phyloP scores from a whole-genome alignment of 2,329 filamentous ascomycete species.

The Epichloe brachyelytri region DNA sequence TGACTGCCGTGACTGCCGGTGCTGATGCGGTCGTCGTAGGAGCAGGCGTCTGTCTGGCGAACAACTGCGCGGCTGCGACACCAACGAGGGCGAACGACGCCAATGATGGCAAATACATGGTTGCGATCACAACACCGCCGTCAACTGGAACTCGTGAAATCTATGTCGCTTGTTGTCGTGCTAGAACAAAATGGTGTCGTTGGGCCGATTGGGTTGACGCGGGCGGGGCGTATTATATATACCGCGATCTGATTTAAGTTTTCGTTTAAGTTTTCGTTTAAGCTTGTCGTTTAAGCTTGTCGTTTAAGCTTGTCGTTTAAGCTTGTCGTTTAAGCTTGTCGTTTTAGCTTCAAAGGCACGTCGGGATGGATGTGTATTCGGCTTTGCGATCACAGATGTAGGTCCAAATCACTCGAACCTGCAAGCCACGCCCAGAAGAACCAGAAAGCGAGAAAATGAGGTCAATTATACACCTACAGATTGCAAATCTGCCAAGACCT shows the following conservation, averaged over 20 bases:
- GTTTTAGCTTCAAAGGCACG: constrained; percentile 1
- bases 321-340: neutral
- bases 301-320: neutral
- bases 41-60: constrained; percentile 20
- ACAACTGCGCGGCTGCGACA: constrained; percentile 11
- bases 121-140: neutral
- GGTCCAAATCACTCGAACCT: neutral
- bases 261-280: constrained; percentile 1
- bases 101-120: constrained; percentile 1
- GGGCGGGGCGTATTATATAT: neutral
- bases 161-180: neutral
- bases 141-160: neutral
- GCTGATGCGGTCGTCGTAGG: constrained; percentile 12
- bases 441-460: neutral
- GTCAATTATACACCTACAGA: neutral
- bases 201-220: neutral
- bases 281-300: constrained; percentile 3
- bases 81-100: neutral
- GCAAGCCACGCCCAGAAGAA: neutral
- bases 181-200: neutral
- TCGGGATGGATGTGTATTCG: neutral
- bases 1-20: constrained; percentile 23
- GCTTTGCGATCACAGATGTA: neutral
- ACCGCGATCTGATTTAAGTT: neutral
- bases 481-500: neutral